Conservation (phyloP, 306 rosid species). For the Fagus crenata region DNA sequence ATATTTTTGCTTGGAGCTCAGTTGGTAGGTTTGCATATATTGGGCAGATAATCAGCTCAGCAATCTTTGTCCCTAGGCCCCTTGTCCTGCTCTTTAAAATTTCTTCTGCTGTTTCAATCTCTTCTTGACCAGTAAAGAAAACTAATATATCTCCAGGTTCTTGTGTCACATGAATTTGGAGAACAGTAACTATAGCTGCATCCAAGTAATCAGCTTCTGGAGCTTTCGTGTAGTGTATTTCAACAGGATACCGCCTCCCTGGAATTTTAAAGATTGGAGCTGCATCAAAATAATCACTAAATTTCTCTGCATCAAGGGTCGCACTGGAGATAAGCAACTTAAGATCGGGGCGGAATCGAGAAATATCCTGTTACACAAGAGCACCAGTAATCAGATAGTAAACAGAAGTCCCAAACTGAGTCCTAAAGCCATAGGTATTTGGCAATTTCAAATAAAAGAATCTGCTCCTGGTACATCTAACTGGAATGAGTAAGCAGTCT, state of each 20-base stretch:
- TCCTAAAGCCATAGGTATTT: constrained; percentile 13
- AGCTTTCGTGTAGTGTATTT: constrained; percentile 82
- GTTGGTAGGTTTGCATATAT: constrained; percentile 95
- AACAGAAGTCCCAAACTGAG: constrained; percentile 6
- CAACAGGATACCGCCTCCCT: constrained; percentile 91
- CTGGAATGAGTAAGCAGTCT: constrained; percentile 2
- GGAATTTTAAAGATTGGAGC: constrained; percentile 97
- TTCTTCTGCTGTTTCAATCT: constrained; percentile 97
- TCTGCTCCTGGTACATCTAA: constrained; percentile 6
- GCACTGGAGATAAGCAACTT: constrained; percentile 95
- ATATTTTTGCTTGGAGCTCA: constrained; percentile 89
- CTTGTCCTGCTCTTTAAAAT: constrained; percentile 81
- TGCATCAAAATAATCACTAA: constrained; percentile 86
- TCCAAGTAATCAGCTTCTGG: constrained; percentile 98
- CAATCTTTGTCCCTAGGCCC: constrained; percentile 91
- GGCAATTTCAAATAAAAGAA: constrained; percentile 10
- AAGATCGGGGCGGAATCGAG: constrained; percentile 90
- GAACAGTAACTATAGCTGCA: constrained; percentile 91
- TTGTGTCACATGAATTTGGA: constrained; percentile 91
- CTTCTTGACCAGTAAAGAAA: constrained; percentile 95
- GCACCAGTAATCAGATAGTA: constrained; percentile 8
- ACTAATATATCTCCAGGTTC: constrained; percentile 86
- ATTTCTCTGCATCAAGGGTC: constrained; percentile 93
- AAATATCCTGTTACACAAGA: constrained; percentile 61
- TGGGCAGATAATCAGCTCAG: constrained; percentile 92